Conservation (phyloP, 768 basidiomycete species). For the Holtermannia corniformis region DNA sequence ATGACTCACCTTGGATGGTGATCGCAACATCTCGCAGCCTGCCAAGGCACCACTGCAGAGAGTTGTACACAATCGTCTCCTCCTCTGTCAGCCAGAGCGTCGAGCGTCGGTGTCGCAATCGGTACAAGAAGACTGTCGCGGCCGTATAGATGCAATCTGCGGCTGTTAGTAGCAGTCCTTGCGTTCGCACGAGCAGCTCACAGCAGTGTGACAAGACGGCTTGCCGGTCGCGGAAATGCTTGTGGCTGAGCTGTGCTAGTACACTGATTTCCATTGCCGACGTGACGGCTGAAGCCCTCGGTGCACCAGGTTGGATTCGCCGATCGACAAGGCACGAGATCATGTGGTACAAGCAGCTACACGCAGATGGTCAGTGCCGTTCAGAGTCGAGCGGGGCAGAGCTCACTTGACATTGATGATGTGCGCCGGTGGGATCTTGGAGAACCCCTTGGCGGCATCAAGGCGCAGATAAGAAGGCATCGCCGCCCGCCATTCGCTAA, state of each 20-base stretch:
- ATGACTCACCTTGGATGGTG: neutral
- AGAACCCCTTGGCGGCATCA: neutral
- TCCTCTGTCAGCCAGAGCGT: neutral
- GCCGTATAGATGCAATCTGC: constrained; percentile 2
- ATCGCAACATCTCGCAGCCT: neutral
- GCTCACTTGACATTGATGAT: constrained; percentile 1
- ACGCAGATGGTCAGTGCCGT: too few species aligned
- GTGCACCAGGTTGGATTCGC: neutral
- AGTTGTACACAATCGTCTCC: neutral
- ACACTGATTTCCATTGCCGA: neutral
- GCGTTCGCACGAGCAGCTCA: neutral
- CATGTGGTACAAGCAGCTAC: constrained; percentile 1
- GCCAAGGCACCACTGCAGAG: neutral
- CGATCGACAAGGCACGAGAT: constrained; percentile 1
- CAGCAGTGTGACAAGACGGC: constrained; percentile 3
- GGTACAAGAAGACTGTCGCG: neutral
- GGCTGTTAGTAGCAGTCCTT: neutral
- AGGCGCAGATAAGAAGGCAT: neutral
- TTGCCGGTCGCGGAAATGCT: neutral
- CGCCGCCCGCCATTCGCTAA: neutral
- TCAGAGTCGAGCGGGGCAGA: neutral
- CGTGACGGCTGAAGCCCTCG: neutral
- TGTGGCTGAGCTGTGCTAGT: neutral
- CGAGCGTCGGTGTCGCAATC: neutral
- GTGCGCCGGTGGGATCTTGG: neutral